phyloP scores from a whole-genome alignment of 2,329 filamentous ascomycete genomes.

The Teratosphaeria viscida region DNA sequence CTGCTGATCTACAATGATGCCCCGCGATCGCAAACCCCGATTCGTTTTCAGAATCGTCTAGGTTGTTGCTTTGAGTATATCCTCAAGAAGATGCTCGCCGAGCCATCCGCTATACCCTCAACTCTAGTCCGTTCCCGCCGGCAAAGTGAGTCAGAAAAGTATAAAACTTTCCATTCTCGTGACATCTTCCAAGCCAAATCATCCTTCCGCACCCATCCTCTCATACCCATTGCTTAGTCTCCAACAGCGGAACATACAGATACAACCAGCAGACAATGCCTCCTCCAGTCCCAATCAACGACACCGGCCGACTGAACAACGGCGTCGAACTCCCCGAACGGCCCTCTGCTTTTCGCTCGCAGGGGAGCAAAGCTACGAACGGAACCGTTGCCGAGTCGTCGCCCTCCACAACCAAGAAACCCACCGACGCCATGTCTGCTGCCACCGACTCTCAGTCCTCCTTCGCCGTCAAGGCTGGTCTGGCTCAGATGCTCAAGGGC shows the following conservation, averaged over 20 bases:
- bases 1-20: not conserved
- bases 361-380: conserved; percentile 4
- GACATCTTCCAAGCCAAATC: not conserved
- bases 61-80: not conserved
- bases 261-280: not conserved
- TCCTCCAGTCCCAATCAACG: conserved; percentile 1
- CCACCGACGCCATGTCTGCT: conserved; percentile 3
- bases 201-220: not conserved
- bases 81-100: not conserved
- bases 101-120: not conserved
- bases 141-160: conserved; percentile 1
- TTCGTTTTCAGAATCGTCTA: not conserved
- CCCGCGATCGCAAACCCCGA: not conserved
- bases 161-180: not conserved
- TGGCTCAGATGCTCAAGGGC: conserved; percentile 97
- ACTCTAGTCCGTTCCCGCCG: not conserved
- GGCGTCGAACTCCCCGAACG: conserved; percentile 2
- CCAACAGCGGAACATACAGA: not conserved
- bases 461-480: conserved; percentile 86
- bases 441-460: conserved; percentile 30
- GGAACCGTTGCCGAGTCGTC: conserved; percentile 1
- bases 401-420: conserved; percentile 1
- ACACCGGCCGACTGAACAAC: conserved; percentile 4
- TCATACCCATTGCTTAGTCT: not conserved
- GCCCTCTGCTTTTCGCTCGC: conserved; percentile 8